Evolutionary conservation across 768 basidiomycete species (phyloP).

Genomic region (Boletus coccyginus): DNA sequence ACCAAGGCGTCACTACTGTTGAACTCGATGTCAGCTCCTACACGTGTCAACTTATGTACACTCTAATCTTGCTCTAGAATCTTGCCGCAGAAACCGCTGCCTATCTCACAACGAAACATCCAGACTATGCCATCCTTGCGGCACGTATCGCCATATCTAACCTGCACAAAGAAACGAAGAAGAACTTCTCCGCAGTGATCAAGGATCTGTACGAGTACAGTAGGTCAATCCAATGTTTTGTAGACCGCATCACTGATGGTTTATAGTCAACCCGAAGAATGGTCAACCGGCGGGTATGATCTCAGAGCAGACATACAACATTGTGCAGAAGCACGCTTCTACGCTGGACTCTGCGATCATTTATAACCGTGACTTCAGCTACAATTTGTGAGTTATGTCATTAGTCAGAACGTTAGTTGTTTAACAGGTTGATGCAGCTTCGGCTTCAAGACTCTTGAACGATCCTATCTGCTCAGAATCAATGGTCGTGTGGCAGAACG

Average conservation of each 20-base stretch:
- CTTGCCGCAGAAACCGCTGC: constrained; percentile 97
- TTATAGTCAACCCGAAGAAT: constrained; percentile 91
- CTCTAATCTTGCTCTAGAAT: constrained; percentile 52
- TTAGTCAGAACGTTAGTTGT: neutral
- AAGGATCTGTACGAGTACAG: constrained; percentile 88
- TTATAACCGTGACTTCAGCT: constrained; percentile 97
- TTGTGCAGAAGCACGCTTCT: constrained; percentile 79
- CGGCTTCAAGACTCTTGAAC: constrained; percentile 99
- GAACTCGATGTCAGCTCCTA: constrained; percentile 81
- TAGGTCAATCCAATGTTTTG: constrained; percentile 33
- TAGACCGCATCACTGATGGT: neutral
- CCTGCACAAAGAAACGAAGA: constrained; percentile 98
- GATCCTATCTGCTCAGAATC: constrained; percentile 93
- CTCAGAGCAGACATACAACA: constrained; percentile 77
- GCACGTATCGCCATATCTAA: constrained; percentile 99
- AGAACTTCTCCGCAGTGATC: constrained; percentile 91
- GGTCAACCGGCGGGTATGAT: constrained; percentile 87
- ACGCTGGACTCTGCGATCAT: constrained; percentile 91
- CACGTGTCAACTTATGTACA: neutral
- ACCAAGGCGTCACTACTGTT: constrained; percentile 93
- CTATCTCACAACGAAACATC: constrained; percentile 94
- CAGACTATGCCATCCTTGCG: constrained; percentile 97
- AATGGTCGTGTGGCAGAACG: constrained; percentile 94
- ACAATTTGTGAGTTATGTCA: constrained; percentile 71
- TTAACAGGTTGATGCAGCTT: constrained; percentile 51